phyloP scores from a whole-genome alignment of 805 yeast genomes.

The Jamesozyma lodderae region DNA sequence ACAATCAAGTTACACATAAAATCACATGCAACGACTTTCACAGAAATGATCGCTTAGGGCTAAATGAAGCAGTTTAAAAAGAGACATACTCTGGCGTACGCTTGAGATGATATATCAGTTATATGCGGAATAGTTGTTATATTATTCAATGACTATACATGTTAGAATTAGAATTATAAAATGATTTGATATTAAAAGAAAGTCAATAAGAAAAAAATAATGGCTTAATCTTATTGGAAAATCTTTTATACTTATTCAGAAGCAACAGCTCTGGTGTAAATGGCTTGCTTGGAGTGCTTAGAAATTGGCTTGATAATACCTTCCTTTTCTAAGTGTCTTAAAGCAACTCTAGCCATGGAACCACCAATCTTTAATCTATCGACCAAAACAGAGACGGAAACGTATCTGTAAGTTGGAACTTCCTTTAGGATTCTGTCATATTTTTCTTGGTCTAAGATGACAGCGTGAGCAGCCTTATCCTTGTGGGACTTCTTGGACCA shows the following conservation, averaged over 20 bases:
- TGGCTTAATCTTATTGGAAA: no score
- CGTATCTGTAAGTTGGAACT: constrained; percentile 97
- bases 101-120: background rate
- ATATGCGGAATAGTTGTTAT: constrained; percentile 1
- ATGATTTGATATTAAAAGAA: no score
- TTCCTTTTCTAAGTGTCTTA: constrained; percentile 87
- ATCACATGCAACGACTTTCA: no score
- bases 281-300: constrained; percentile 92
- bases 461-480: constrained; percentile 99
- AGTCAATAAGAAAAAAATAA: no score
- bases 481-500: constrained; percentile 99
- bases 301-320: constrained; percentile 93
- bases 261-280: constrained; percentile 80
- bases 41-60: no score
- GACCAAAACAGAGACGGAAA: constrained; percentile 95
- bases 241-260: constrained; percentile 38
- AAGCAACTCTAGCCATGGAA: constrained; percentile 97
- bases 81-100: no score
- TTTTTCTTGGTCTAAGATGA: constrained; percentile 94
- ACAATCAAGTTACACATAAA: no score
- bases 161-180: background rate
- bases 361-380: constrained; percentile 99
- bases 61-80: no score
- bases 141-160: constrained; percentile 3
- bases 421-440: constrained; percentile 99